Evolutionary conservation across 2,329 filamentous ascomycete genomes (phyloP), one percentile per base, ranked within the genome.

Genomic region (Pleoardoris graminearum): DNA sequence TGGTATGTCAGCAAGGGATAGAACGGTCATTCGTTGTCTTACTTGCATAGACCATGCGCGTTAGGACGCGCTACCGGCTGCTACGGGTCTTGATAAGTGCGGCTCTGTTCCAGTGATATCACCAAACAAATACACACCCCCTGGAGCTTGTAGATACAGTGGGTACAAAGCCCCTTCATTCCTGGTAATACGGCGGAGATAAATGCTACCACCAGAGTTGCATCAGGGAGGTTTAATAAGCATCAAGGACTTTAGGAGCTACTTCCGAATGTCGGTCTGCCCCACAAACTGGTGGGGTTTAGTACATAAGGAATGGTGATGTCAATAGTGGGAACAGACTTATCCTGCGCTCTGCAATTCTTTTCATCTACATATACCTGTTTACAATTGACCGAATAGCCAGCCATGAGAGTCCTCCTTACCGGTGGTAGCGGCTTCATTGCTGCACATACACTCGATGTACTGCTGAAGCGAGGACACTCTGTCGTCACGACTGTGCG

Each of bases 401-500:
- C 19, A 16, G 65, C 29, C 27, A 74, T 75, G 72, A 68, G 72
- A 44, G 72, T 76, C 48, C 60, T 76, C 3, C 68, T 76, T 35
- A 75, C 72, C 17, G 81, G 84, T 59, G 84, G 83, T 52, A 82
- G 78, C 58, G 84, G 84, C 74, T 87, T 87, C 71, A 86, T 87
- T 58, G 84, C 84, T 54, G 83, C 84, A 33, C 84, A 87, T 62
- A 80, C 83, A n/a, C 75, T 87, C 22, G 82, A 86, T 57, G 72
- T 79, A 17, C 76, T 86, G 27, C 75, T 87, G 37, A 72, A 82
- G 51, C 77, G 75, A 57, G 80, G 77, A 33, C 83, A 85, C 60
- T 81, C 81, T 17, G 82, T 85, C 10, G 83, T 87, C 7, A 83
- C 83, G 6, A 87, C 83, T 11, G 85, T 86, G 19, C 77, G 85